Evolutionary conservation across 108 stramenopile genomes (phyloP).

Genomic region (Ochromonas danica): DNA sequence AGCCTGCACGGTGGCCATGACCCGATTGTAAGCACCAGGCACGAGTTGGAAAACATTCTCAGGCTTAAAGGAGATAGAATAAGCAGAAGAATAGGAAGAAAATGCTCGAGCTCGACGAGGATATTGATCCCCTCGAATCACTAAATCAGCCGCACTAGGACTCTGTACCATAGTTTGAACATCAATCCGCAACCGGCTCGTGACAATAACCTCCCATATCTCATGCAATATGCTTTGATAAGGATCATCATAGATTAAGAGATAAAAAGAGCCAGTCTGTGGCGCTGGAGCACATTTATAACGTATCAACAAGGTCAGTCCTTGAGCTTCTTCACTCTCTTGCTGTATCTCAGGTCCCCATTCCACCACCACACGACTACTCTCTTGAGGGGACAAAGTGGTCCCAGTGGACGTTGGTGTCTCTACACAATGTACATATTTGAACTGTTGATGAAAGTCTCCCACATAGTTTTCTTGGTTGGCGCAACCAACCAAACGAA

Average conservation of each 20-base stretch:
- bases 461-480: neutral
- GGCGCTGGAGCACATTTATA: constrained; percentile 55
- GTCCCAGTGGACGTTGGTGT: neutral
- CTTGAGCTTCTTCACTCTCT: constrained; percentile 8
- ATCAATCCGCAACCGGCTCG: constrained; percentile 55
- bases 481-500: constrained; percentile 21
- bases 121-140: constrained; percentile 61
- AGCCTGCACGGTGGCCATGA: constrained; percentile 48
- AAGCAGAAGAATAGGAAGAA: constrained; percentile 36
- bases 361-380: constrained; percentile 3
- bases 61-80: constrained; percentile 50
- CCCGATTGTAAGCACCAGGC: constrained; percentile 62
- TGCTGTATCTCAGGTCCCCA: neutral
- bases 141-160: constrained; percentile 51
- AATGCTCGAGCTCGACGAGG: constrained; percentile 52
- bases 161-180: constrained; percentile 55
- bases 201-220: constrained; percentile 61
- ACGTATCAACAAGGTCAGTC: constrained; percentile 55
- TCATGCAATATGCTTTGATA: constrained; percentile 21
- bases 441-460: constrained; percentile 11
- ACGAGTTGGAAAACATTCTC: constrained; percentile 54
- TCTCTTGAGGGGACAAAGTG: neutral
- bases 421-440: constrained; percentile 61
- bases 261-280: constrained; percentile 44
- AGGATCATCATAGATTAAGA: constrained; percentile 58